Evolutionary conservation across 1,139 yeast species (phyloP), one percentile per base, ranked within the genome.

Genomic region (Arxiozyma slooffiae): DNA sequence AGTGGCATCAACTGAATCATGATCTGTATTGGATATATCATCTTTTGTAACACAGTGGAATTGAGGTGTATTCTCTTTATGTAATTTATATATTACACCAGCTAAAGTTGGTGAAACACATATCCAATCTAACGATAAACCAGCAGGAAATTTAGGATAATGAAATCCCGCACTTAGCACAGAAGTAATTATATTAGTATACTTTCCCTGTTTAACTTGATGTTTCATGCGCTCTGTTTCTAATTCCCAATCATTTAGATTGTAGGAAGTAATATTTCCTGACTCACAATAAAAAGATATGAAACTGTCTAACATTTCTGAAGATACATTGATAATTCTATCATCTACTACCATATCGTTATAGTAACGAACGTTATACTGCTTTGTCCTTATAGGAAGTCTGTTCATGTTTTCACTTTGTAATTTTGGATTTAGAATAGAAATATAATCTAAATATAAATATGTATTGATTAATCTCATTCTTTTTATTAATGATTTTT

Each of bases 81-180:
- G 50, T 16, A 55, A 44, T 53, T 65, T 65, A 20, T 55, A 52
- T n/a, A 64, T 56, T 2, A 63, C 56, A 47, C 68, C 67, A 6
- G 64, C 57, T 64, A 64, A 57, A 14, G 67, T 56, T 17, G 68
- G 69, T 11, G 68, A 62, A 16, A 63, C 56, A 21, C 52, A 53
- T 22, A 59, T 54, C 69, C 69, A 65, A 46, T 64, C 67, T 7
- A 60, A 43, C 4, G 59, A 59, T 37, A 54, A 53, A 3, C 52
- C 41, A 3, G 58, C 53, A 7, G 64, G 63, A 7, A 58, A 21
- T 38, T 53, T 53, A 1, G 63, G 63, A 42, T 53, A 62, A 18
- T 55, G 51, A 36, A 63, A 60, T 4, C 67, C 67, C 3, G 62
- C 59, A 46, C 66, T 60, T 44, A 64, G 52, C 20, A 62, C 58